Conservation (phyloP, 768 basidiomycete species). For the Xerocomellus chrysenteron region DNA sequence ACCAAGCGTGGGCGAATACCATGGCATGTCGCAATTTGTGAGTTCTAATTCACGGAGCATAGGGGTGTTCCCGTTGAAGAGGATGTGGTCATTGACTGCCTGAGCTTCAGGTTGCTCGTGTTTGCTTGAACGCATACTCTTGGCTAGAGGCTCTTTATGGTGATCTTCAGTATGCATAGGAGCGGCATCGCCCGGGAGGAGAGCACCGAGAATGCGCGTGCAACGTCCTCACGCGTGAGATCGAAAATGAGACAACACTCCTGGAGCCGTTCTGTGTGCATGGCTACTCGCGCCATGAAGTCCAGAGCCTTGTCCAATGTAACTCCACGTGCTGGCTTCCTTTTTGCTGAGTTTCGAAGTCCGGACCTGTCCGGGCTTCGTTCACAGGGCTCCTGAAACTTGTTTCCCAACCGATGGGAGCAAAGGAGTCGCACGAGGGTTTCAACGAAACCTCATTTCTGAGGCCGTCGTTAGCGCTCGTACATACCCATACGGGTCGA, state of each 20-base stretch:
- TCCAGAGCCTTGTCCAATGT: neutral
- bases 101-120: neutral
- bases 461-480: too few relatives aligned
- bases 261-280: neutral
- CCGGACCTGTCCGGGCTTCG: too few relatives aligned
- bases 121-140: neutral
- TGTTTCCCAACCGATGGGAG: too few relatives aligned
- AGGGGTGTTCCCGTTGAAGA: neutral
- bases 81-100: neutral
- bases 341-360: too few relatives aligned
- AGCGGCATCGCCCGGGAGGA: neutral
- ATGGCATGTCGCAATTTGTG: neutral
- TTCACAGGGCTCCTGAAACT: too few relatives aligned
- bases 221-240: too few relatives aligned
- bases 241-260: neutral
- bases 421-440: too few relatives aligned
- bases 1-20: neutral
- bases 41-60: neutral
- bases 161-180: neutral
- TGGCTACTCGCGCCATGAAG: neutral
- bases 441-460: too few relatives aligned
- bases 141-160: too few relatives aligned
- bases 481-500: too few relatives aligned
- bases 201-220: neutral
- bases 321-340: too few relatives aligned